Base-by-base conservation (phyloP, 202 grass and related monocot genomes). In the Schoenoplectus tabernaemontani region DNA sequence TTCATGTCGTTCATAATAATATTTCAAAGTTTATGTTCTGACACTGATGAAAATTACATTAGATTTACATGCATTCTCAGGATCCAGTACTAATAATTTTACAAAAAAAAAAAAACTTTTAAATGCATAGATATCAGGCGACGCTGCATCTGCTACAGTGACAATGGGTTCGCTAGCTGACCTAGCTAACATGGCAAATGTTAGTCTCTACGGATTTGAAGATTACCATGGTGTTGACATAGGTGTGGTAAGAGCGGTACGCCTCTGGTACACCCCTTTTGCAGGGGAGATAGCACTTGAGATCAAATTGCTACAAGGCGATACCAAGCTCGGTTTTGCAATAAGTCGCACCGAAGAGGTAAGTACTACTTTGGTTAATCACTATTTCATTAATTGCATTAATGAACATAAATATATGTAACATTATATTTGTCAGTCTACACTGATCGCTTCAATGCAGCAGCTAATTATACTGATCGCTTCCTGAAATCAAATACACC, bases 191-290 rank as follows among this genome's bases (percentile, higher is more conserved):
- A 90, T 89, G 83, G 92, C 88, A 7, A 98, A 86, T 86, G 89
- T 82, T 16, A 94, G 91, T 71, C 87, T 98, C 60, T 98, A 98
- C 43, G 89, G 91, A 4, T 98, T 98, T 67, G 87, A 98, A 88
- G 91, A 98, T 82, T 94, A 98, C 83, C 95, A 98, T 38, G 95
- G 88, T 64, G 81, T 98, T 50, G 91, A 98, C 84, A 92, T 98
- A 57, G 91, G 91, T 73, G 86, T 98, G 34, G 87, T 98, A 0
- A 79, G 95, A 17, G 86, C 95, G 0, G 89, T 94, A 43, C 88
- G 95, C 58, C 81, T 98, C 44, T 98, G 95, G 91, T 94, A 98
- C 88, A 48, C 86, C 13, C 81, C 89, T 10, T 65, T 24, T 16
- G 86, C 88, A 1, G 87, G 91, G 4, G 95, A 98, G 87, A 78